Conservation (phyloP, 768 basidiomycete genomes). For the Tylopilus subfusipes region DNA sequence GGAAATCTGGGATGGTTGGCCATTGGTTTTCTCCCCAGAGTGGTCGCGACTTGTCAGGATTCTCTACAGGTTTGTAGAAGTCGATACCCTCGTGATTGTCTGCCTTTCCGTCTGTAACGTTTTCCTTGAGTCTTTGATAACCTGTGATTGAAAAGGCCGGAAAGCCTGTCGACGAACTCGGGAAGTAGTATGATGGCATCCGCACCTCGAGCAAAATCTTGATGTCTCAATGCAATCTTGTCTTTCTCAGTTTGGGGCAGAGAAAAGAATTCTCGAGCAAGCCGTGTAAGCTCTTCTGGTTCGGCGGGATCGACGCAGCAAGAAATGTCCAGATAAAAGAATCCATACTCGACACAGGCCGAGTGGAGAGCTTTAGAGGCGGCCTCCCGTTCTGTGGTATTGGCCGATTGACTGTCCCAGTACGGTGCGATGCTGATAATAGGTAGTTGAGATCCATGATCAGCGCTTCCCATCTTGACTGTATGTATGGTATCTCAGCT, state of each 20-base stretch:
- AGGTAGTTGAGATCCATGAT: constrained; percentile 43
- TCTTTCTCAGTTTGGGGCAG: constrained; percentile 78
- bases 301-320: constrained; percentile 54
- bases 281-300: constrained; percentile 57
- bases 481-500: neutral
- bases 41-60: constrained; percentile 64
- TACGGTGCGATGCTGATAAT: constrained; percentile 73
- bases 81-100: constrained; percentile 87
- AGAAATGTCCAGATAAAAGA: constrained; percentile 83
- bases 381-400: constrained; percentile 38
- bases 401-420: constrained; percentile 35
- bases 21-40: constrained; percentile 89
- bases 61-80: constrained; percentile 69
- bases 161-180: neutral
- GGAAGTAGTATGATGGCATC: neutral
- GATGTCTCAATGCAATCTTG: constrained; percentile 56
- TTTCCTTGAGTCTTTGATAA: constrained; percentile 77
- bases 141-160: constrained; percentile 42
- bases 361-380: constrained; percentile 58
- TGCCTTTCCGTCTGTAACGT: constrained; percentile 79
- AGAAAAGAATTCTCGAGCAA: constrained; percentile 72
- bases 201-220: constrained; percentile 77
- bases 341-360: constrained; percentile 77
- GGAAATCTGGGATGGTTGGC: constrained; percentile 60
- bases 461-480: constrained; percentile 10